A percentile compares a stretch with the other conserved stretches of the same genome.
Conservation (phyloP, 164 flowering plant species). For the Amborella trichopoda region DNA sequence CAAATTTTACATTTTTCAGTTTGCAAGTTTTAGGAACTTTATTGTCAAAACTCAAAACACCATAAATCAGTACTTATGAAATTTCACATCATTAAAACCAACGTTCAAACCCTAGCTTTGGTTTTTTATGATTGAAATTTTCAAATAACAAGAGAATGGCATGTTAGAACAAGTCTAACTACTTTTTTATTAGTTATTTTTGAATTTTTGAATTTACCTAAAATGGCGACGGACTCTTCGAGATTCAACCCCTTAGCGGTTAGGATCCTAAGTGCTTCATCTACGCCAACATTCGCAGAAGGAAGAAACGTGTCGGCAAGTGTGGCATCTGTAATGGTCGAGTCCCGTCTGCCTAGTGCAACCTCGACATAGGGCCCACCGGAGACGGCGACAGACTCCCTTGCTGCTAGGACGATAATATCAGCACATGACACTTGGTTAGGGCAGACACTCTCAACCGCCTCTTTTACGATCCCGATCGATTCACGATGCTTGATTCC, state of each 20-base stretch:
- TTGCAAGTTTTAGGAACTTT: no score
- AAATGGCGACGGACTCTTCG: slow-evolving; percentile 16
- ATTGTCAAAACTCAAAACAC: no score
- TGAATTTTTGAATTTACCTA: slow-evolving; percentile 8
- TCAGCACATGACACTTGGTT: slow-evolving; percentile 25
- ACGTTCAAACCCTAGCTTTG: no score
- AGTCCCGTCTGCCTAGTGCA: slow-evolving; percentile 22
- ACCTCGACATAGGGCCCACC: slow-evolving; percentile 18
- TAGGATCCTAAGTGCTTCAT: slow-evolving; percentile 8
- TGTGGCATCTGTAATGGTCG: slow-evolving; percentile 6
- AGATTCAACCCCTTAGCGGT: slow-evolving; percentile 13
- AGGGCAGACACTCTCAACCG: slow-evolving; percentile 17
- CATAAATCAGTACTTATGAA: no score
- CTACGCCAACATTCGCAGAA: slow-evolving; percentile 6
- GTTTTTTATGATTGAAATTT: no score
- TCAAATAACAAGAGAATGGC: no score
- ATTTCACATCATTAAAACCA: no score
- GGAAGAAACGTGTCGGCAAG: slow-evolving; percentile 14
- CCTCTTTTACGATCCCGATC: slow-evolving; percentile 11
- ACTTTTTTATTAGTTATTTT: neutral
- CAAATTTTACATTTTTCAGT: no score
- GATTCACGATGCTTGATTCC: slow-evolving; percentile 12
- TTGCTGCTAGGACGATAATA: slow-evolving; percentile 19
- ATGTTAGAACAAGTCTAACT: no score
- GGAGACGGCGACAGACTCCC: slow-evolving; percentile 11